These are phyloP conservation scores for Camillea tinctor DNA, from an alignment of 2,329 filamentous ascomycete species.

Conservation along the genomic window DNA sequence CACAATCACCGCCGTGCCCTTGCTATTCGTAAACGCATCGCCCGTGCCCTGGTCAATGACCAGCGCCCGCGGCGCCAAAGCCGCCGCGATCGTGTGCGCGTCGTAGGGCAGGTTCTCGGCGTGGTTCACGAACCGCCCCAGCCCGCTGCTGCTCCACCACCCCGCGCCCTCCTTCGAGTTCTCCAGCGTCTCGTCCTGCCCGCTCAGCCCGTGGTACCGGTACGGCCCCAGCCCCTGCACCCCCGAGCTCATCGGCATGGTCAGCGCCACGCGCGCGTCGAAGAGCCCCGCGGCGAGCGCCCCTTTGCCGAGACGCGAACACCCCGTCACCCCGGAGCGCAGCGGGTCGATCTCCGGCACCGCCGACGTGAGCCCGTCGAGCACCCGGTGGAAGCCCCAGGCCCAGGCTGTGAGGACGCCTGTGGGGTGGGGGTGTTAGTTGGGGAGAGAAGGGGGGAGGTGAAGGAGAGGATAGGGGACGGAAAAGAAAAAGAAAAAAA, in stretches of 20 bases:
- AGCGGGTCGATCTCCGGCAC: constrained; percentile 44
- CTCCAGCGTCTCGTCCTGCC: constrained; percentile 46
- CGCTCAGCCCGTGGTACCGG: constrained; percentile 45
- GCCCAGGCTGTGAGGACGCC: constrained; percentile 54
- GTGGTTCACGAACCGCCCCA: constrained; percentile 57
- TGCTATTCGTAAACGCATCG: constrained; percentile 48
- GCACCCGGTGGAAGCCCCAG: constrained; percentile 53
- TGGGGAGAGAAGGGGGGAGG: background rate
- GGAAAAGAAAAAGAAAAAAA: constrained; percentile 1
- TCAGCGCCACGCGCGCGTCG: constrained; percentile 52
- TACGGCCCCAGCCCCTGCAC: constrained; percentile 55
- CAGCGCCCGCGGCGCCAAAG: constrained; percentile 56
- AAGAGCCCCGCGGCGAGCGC: constrained; percentile 52
- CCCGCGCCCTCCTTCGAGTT: constrained; percentile 52
- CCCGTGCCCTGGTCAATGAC: constrained; percentile 55
- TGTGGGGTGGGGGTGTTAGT: too few relatives aligned
- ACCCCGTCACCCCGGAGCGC: constrained; percentile 50
- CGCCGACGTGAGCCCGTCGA: constrained; percentile 49
- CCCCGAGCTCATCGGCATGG: constrained; percentile 55
- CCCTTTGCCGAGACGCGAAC: constrained; percentile 54
- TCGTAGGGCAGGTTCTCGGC: constrained; percentile 54
- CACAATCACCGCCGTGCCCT: constrained; percentile 48
- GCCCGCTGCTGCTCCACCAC: constrained; percentile 53
- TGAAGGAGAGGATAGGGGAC: background rate
- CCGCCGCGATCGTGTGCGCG: constrained; percentile 57